Evolutionary conservation across 2,329 filamentous ascomycete genomes (phyloP).

Genomic region (Arthrobotrys musiformis): DNA sequence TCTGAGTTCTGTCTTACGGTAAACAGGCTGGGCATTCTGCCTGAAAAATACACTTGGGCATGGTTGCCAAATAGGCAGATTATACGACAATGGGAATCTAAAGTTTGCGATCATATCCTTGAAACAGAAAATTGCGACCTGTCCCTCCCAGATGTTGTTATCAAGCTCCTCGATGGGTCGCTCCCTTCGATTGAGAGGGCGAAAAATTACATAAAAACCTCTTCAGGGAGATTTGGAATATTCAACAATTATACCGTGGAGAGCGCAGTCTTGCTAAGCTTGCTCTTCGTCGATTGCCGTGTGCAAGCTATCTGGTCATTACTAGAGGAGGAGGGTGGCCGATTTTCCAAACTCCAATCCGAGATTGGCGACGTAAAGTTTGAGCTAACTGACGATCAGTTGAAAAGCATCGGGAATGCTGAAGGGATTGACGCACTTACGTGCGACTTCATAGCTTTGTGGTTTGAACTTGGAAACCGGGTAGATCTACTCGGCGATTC

Average conservation of each 20-base stretch:
- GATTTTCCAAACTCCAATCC: not conserved
- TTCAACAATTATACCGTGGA: not conserved
- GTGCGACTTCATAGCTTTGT: slow-evolving; percentile 21
- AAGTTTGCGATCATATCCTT: not conserved
- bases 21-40: not conserved
- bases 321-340: not conserved
- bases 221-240: not conserved
- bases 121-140: not conserved
- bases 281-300: not conserved
- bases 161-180: not conserved
- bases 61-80: not conserved
- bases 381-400: not conserved
- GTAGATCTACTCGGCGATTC: slow-evolving; percentile 13
- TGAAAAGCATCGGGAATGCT: not conserved
- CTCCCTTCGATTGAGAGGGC: not conserved
- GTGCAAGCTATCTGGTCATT: not conserved
- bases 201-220: not conserved
- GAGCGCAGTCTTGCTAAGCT: not conserved
- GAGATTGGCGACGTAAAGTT: not conserved
- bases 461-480: slow-evolving; percentile 37
- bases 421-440: not conserved
- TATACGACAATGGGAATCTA: not conserved
- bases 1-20: not conserved
- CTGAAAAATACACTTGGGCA: slow-evolving; percentile 7
- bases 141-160: not conserved